These are phyloP conservation scores for Aegilops umbellulata DNA, from an alignment of 176 grass and related monocot species.

Conservation along the genomic window DNA sequence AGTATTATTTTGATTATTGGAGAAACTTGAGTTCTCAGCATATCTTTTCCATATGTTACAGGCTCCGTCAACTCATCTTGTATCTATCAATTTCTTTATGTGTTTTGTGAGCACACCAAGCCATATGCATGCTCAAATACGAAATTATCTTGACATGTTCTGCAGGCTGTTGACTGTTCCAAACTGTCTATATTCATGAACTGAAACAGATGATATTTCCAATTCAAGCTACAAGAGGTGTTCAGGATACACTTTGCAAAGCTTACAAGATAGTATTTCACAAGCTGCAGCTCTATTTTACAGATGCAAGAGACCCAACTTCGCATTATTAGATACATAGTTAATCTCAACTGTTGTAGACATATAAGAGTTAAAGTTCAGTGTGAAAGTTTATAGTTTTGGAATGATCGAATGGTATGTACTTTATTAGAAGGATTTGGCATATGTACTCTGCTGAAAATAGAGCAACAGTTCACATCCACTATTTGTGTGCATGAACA, in stretches of 20 bases:
- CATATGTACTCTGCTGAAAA: neutral
- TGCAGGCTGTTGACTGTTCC: constrained; percentile 1
- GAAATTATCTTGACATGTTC: neutral
- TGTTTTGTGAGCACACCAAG: neutral
- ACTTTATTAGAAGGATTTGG: constrained; percentile 6
- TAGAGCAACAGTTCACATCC: neutral
- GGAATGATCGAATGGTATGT: neutral
- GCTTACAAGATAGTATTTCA: constrained; percentile 4
- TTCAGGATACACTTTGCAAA: neutral
- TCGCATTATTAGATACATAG: constrained; percentile 34
- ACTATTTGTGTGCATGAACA: neutral
- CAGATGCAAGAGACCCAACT: constrained; percentile 2
- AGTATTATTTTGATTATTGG: neutral
- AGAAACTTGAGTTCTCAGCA: neutral
- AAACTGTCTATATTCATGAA: constrained; percentile 9
- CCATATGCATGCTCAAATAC: neutral
- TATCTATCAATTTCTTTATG: neutral
- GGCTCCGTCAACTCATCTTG: neutral
- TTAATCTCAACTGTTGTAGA: neutral
- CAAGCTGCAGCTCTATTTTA: constrained; percentile 2
- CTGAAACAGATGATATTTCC: neutral
- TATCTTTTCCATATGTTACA: neutral
- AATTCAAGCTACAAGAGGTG: neutral
- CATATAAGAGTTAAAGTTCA: neutral
- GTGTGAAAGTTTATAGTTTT: constrained; percentile 2